Conservation (phyloP, 495 filamentous ascomycete genomes). For the Penicillium ochrochloron region DNA sequence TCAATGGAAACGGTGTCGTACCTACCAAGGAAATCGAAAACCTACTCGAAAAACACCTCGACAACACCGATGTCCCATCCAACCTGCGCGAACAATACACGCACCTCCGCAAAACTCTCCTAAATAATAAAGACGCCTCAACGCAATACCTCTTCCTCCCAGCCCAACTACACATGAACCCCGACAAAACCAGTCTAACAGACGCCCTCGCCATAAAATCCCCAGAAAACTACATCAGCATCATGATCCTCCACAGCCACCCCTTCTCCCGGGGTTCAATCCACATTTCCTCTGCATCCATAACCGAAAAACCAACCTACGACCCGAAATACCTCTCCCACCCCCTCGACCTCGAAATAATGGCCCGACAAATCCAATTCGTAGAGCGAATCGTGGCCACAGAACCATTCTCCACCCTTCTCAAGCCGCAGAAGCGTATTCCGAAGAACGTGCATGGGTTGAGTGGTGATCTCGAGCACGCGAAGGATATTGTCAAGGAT, state of each 20-base stretch:
- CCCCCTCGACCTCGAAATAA: neutral
- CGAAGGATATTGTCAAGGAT: neutral
- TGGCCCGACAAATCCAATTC: neutral
- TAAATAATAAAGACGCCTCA: neutral
- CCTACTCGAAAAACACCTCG: neutral
- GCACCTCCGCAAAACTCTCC: neutral
- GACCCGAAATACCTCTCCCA: neutral
- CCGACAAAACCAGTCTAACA: neutral
- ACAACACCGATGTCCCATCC: neutral
- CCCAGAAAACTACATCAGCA: neutral
- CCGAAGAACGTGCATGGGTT: neutral
- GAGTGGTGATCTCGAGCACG: neutral
- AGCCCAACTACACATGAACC: neutral
- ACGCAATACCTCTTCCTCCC: neutral
- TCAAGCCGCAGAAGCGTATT: neutral
- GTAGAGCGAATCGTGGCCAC: neutral
- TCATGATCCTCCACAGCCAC: neutral
- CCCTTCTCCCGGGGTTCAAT: neutral
- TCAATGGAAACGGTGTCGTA: neutral
- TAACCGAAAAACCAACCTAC: neutral
- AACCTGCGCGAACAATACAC: neutral
- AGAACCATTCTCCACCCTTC: neutral
- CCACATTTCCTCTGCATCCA: neutral
- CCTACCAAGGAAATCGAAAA: neutral
- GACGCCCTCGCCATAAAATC: neutral